Evolutionary conservation across 177 flowering plant species (phyloP).

Genomic region (Vitis hybrid): DNA sequence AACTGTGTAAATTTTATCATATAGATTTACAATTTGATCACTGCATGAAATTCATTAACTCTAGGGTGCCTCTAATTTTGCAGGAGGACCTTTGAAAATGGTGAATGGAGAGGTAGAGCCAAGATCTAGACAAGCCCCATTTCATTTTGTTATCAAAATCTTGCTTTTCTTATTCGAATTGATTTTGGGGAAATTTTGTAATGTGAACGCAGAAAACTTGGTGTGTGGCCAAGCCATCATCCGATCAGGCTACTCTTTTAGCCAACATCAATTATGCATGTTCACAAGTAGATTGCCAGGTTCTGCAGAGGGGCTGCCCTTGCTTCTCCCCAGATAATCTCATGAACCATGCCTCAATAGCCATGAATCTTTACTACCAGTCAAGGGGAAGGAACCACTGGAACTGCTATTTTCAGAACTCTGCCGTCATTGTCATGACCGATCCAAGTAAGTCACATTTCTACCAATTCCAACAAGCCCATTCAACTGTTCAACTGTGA

Average conservation of each 20-base stretch:
- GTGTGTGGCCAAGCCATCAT: constrained; percentile 84
- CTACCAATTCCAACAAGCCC: neutral
- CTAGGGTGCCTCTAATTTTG: neutral
- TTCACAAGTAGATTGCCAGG: constrained; percentile 58
- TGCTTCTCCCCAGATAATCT: constrained; percentile 64
- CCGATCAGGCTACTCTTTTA: constrained; percentile 40
- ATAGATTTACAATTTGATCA: too few species aligned
- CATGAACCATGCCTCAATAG: constrained; percentile 78
- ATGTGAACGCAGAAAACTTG: constrained; percentile 58
- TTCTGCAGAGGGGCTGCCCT: constrained; percentile 53
- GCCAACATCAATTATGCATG: constrained; percentile 66
- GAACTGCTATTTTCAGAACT: constrained; percentile 69
- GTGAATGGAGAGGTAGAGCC: constrained; percentile 36
- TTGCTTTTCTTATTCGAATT: neutral
- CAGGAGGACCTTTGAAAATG: constrained; percentile 18
- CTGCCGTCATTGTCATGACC: constrained; percentile 52
- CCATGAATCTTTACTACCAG: constrained; percentile 90
- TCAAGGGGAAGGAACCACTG: constrained; percentile 61
- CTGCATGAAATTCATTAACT: too few species aligned
- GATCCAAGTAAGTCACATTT: constrained; percentile 69
- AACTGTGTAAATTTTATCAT: too few species aligned
- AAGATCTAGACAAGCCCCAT: too few species aligned
- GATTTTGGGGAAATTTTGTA: neutral
- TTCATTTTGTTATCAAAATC: too few species aligned
- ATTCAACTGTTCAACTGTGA: too few species aligned